Conservation (phyloP, 345 rosid species). For the Aquilaria yunnanensis region DNA sequence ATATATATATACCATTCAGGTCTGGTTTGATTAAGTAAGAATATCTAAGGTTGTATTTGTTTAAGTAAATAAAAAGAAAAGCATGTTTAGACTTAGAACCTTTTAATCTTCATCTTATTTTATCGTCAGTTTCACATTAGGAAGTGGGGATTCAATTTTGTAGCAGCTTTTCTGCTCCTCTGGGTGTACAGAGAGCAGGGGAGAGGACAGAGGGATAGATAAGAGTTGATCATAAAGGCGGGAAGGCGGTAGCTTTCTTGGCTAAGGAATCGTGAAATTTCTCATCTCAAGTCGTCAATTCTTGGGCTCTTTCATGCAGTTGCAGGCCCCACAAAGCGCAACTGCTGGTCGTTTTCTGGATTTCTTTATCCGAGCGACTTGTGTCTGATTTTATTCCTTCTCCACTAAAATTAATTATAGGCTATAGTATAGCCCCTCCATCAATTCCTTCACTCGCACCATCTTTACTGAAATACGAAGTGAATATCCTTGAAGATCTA, state of each 20-base stretch:
- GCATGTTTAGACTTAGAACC: neutral
- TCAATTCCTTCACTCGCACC: too few relatives aligned
- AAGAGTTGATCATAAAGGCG: neutral
- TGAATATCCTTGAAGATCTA: too few relatives aligned
- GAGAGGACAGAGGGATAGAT: neutral
- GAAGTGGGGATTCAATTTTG: constrained; percentile 5
- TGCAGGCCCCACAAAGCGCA: too few relatives aligned
- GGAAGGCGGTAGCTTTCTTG: constrained; percentile 10
- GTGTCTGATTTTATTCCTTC: too few relatives aligned
- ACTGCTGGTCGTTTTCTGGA: too few relatives aligned
- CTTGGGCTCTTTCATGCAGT: too few relatives aligned
- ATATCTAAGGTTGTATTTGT: neutral
- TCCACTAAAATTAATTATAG: too few relatives aligned
- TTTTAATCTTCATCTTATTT: neutral
- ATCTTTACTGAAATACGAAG: too few relatives aligned
- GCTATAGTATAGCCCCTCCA: too few relatives aligned
- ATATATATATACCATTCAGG: neutral
- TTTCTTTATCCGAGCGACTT: too few relatives aligned
- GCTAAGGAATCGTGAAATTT: constrained; percentile 15
- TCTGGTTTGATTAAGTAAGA: constrained; percentile 5
- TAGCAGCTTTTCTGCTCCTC: neutral
- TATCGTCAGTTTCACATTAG: neutral
- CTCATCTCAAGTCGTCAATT: constrained; percentile 3
- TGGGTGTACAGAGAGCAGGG: constrained; percentile 3
- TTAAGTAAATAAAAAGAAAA: constrained; percentile 10